Evolutionary conservation across 1,284 basidiomycete genomes (phyloP).

Genomic region (Vanrija sp.): DNA sequence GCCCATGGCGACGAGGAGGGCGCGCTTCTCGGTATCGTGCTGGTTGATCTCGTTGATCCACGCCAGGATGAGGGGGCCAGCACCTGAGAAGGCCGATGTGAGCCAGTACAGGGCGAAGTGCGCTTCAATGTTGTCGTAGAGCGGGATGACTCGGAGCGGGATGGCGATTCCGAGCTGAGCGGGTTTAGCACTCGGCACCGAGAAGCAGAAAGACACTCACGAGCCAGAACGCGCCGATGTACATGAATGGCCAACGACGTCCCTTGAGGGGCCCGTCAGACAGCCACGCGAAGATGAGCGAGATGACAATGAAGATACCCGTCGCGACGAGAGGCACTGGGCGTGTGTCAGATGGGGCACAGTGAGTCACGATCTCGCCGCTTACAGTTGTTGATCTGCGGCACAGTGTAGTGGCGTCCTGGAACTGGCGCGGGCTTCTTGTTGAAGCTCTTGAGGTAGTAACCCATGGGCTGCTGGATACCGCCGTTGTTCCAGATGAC

Average conservation of each 20-base stretch:
- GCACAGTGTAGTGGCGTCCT: slow-evolving; percentile 25
- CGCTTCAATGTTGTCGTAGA: slow-evolving; percentile 29
- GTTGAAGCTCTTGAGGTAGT: slow-evolving; percentile 43
- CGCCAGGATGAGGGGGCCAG: slow-evolving; percentile 19
- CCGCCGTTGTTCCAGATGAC: slow-evolving; percentile 34
- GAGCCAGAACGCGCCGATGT: slow-evolving; percentile 29
- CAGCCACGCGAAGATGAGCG: slow-evolving; percentile 31
- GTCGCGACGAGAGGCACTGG: slow-evolving; percentile 28
- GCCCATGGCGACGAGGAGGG: slow-evolving; percentile 32
- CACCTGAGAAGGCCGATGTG: neutral
- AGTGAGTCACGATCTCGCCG: neutral
- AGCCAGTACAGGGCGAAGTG: slow-evolving; percentile 33
- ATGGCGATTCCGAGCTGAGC: slow-evolving; percentile 16
- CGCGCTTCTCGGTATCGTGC: slow-evolving; percentile 34
- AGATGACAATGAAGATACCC: slow-evolving; percentile 31
- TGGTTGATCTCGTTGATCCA: slow-evolving; percentile 39
- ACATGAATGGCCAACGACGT: slow-evolving; percentile 34
- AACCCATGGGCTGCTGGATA: slow-evolving; percentile 30
- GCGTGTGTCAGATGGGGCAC: neutral
- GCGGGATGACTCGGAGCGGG: slow-evolving; percentile 21
- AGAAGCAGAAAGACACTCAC: neutral
- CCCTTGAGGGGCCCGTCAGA: slow-evolving; percentile 35
- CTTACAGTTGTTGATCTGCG: slow-evolving; percentile 32
- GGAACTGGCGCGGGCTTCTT: slow-evolving; percentile 27
- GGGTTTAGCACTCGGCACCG: no score